Evolutionary conservation across 805 yeast genomes (phyloP).

Genomic region (Tetrapisispora phaffii): DNA sequence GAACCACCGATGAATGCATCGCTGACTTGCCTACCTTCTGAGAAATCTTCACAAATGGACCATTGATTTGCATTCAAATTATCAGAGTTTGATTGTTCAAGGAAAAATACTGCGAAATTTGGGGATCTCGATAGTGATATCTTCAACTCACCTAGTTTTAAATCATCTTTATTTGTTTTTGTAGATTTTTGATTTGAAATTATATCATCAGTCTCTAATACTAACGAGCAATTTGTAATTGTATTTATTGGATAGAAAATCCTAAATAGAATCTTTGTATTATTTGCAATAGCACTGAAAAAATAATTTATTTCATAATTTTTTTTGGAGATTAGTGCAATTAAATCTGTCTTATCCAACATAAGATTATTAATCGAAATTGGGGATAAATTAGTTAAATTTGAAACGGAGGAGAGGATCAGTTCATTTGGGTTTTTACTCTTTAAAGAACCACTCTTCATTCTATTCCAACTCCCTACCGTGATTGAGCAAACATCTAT

Average conservation of each 20-base stretch:
- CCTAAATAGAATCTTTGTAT: conserved; percentile 58
- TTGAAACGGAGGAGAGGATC: conserved; percentile 30
- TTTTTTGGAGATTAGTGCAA: conserved; percentile 60
- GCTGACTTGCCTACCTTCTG: conserved; percentile 74
- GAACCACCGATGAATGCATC: conserved; percentile 55
- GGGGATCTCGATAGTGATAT: conserved; percentile 51
- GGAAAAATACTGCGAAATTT: conserved; percentile 67
- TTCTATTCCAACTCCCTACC: conserved; percentile 75
- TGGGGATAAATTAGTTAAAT: conserved; percentile 57
- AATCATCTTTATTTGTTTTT: conserved; percentile 13
- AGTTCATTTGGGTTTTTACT: conserved; percentile 20
- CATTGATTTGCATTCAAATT: conserved; percentile 33
- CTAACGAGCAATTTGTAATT: conserved; percentile 49
- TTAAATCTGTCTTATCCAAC: conserved; percentile 55
- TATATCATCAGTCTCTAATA: conserved; percentile 34
- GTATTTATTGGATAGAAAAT: conserved; percentile 59
- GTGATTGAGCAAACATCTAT: conserved; percentile 59
- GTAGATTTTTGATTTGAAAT: not conserved
- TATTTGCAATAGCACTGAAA: conserved; percentile 62
- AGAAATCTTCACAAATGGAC: conserved; percentile 72
- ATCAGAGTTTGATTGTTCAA: conserved; percentile 28
- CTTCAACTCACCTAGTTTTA: conserved; percentile 38
- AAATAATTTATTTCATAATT: conserved; percentile 69
- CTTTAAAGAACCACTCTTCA: conserved; percentile 49
- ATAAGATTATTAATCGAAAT: conserved; percentile 51